Evolutionary conservation across 495 filamentous ascomycete genomes (phyloP).

Genomic region (Penicillium riverlandense): DNA sequence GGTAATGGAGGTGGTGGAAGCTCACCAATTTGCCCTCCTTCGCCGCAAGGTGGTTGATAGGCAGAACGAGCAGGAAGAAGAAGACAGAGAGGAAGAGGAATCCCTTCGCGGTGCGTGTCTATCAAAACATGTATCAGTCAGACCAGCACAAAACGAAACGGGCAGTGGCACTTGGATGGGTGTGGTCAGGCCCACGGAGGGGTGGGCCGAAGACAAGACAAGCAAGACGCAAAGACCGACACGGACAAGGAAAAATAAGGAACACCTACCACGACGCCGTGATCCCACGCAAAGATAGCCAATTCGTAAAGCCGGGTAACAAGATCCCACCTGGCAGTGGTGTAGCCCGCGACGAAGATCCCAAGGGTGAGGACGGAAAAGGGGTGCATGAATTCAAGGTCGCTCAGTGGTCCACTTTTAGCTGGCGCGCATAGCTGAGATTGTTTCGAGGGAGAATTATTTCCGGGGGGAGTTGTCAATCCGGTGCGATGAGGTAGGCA

Average conservation of each 20-base stretch:
- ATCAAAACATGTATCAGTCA: background rate
- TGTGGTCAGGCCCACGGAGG: slow-evolving; percentile 6
- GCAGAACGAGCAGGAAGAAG: slow-evolving; percentile 69
- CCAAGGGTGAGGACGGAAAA: slow-evolving; percentile 88
- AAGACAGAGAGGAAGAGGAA: slow-evolving; percentile 67
- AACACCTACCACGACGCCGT: slow-evolving; percentile 86
- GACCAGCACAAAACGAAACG: no score
- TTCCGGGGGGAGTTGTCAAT: no score
- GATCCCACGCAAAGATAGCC: slow-evolving; percentile 93
- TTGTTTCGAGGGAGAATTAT: background rate
- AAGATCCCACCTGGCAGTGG: slow-evolving; percentile 96
- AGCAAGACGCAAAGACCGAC: background rate
- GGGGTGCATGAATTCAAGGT: slow-evolving; percentile 77
- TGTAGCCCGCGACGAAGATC: slow-evolving; percentile 99
- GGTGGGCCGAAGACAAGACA: slow-evolving; percentile 1
- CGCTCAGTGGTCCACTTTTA: slow-evolving; percentile 22
- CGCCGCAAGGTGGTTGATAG: slow-evolving; percentile 64
- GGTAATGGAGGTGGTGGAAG: slow-evolving; percentile 1
- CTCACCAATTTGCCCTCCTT: slow-evolving; percentile 59
- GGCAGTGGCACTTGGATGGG: no score
- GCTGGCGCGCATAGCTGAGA: slow-evolving; percentile 28
- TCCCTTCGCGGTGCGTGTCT: slow-evolving; percentile 67
- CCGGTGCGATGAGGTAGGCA: no score
- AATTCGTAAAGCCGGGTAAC: slow-evolving; percentile 93
- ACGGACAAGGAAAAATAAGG: background rate